These are phyloP conservation scores for Gyrodon lividus DNA, from an alignment of 768 basidiomycete species.

Conservation along the genomic window DNA sequence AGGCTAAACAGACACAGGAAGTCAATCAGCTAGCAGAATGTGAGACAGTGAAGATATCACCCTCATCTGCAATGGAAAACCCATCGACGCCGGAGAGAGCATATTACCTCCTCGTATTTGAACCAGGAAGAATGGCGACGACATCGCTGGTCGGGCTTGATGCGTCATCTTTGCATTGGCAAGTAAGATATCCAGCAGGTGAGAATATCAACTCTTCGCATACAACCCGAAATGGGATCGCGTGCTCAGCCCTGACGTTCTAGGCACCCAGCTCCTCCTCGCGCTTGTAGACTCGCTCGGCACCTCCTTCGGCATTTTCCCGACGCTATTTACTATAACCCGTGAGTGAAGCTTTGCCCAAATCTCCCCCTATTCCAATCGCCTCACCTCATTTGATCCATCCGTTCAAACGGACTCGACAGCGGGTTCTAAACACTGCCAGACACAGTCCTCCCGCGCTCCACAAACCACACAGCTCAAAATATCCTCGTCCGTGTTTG, in stretches of 20 bases:
- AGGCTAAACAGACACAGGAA: background rate
- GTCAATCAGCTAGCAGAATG: slow-evolving; percentile 13
- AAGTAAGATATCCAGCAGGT: slow-evolving; percentile 41
- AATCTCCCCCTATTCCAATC: background rate
- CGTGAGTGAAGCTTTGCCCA: slow-evolving; percentile 25
- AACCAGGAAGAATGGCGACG: slow-evolving; percentile 35
- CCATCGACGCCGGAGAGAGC: slow-evolving; percentile 20
- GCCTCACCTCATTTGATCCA: background rate
- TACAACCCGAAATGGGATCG: background rate
- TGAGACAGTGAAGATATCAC: slow-evolving; percentile 8
- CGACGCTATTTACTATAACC: slow-evolving; percentile 34
- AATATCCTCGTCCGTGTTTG: slow-evolving; percentile 1
- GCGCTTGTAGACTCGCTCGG: slow-evolving; percentile 45
- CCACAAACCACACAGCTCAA: slow-evolving; percentile 23
- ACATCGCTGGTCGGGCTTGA: slow-evolving; percentile 36
- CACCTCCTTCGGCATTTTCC: slow-evolving; percentile 41
- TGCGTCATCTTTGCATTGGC: slow-evolving; percentile 36
- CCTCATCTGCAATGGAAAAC: background rate
- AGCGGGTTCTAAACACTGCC: slow-evolving; percentile 32
- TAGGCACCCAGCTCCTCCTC: slow-evolving; percentile 45
- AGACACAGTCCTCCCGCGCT: slow-evolving; percentile 24
- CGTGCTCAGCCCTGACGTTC: background rate
- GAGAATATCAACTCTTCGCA: slow-evolving; percentile 12
- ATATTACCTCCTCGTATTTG: slow-evolving; percentile 44
- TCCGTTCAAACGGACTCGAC: background rate